Evolutionary conservation across 371 early-diverging fungal genomes (phyloP), one percentile per base, ranked within the genome.

Genomic region (Mortierella sp.): DNA sequence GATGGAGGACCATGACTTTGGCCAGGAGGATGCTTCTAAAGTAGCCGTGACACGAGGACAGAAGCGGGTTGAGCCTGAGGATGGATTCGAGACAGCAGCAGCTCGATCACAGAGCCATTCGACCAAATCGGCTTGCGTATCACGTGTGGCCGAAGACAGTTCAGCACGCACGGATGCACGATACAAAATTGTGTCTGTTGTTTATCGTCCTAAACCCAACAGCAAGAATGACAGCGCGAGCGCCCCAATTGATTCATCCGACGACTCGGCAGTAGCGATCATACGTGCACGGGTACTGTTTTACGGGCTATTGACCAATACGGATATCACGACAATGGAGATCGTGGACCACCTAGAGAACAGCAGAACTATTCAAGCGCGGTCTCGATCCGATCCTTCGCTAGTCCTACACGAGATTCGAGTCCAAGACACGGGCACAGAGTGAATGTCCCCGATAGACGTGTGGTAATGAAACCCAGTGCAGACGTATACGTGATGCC

Each of bases 41-140:
- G 21, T 34, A 9, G 29, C 40, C 14, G 34, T 24, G 13, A 8
- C 31, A 1, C 47, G 37, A 6, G 46, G 48, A 17, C 63, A 50
- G 31, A 71, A 71, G 56, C 71, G 71, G 25, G 66, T 37, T 17
- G 65, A 65, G 13, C 65, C 65, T 19, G 60, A 64, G 44, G 66
- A 53, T 46, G 71, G 66, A 12, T 71, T 65, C 24, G 66, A 65
- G 31, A 1, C 60, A 16, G 27, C 19, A 10, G 34, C 5, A 13
- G 14, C 49, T 14, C 12, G 7, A 5, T 21, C 55, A 41, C 29
- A 28, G 16, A 29, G 25, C 25, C 24, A 34, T 46, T 24, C 5
- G 39, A 12, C 57, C 40, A 57, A 51, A 37, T 3, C 24, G 2
- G 24, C 28, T 14, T 56, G 50, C 14, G 9, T 56, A 28, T 19